These are phyloP conservation scores for Cornus controversa DNA, from an alignment of 148 eudicot genomes.

Conservation along the genomic window DNA sequence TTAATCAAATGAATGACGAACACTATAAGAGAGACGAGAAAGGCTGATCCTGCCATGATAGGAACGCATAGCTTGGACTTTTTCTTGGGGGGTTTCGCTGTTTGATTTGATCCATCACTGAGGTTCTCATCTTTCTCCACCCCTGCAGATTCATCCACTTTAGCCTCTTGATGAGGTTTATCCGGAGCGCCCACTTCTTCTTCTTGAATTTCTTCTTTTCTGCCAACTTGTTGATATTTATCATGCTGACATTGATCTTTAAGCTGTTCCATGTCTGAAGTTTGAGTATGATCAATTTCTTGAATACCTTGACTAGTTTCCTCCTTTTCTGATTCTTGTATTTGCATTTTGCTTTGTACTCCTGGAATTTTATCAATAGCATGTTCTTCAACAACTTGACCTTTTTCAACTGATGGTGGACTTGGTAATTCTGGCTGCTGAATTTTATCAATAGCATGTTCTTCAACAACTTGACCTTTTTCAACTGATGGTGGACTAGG, in stretches of 20 bases:
- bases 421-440: too few species aligned
- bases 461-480: conserved; percentile 2
- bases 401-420: conserved; percentile 1
- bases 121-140: too few species aligned
- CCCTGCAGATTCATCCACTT: neutral
- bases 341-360: neutral
- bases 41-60: conserved; percentile 54
- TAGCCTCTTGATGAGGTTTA: neutral
- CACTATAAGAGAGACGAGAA: conserved; percentile 46
- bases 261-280: neutral
- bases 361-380: neutral
- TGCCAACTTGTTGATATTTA: neutral
- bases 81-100: conserved; percentile 12
- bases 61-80: conserved; percentile 36
- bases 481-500: neutral
- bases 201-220: conserved; percentile 4
- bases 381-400: neutral
- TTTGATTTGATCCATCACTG: too few species aligned
- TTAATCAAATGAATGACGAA: conserved; percentile 41
- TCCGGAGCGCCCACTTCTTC: neutral
- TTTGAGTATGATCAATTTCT: neutral
- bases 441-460: neutral
- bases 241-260: neutral
- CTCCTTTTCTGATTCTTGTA: neutral
- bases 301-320: neutral